These are phyloP conservation scores for Extremus antarcticus DNA, from an alignment of 495 filamentous ascomycete species.

Conservation along the genomic window DNA sequence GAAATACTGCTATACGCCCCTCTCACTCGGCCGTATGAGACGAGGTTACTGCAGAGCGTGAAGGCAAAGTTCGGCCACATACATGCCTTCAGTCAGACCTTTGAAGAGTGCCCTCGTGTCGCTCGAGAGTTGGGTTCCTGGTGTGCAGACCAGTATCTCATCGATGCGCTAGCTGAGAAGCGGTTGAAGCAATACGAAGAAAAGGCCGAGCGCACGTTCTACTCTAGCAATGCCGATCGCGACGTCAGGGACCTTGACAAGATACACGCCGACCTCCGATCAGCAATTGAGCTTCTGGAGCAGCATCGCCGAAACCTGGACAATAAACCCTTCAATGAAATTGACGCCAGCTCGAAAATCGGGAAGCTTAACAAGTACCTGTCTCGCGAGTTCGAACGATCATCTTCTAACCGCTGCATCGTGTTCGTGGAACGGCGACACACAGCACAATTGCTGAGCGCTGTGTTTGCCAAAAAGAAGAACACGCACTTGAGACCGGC, in stretches of 20 bases:
- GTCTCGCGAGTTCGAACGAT: slow-evolving; percentile 42
- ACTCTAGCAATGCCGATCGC: slow-evolving; percentile 17
- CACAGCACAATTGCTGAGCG: slow-evolving; percentile 60
- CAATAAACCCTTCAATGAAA: slow-evolving; percentile 16
- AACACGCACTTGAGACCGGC: slow-evolving; percentile 53
- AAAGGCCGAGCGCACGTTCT: slow-evolving; percentile 39
- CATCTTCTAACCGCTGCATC: slow-evolving; percentile 61
- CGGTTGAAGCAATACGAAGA: slow-evolving; percentile 53
- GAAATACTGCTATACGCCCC: slow-evolving; percentile 45
- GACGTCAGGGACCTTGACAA: slow-evolving; percentile 36
- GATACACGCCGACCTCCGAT: slow-evolving; percentile 44
- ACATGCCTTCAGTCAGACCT: slow-evolving; percentile 48
- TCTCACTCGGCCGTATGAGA: slow-evolving; percentile 44
- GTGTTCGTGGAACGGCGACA: slow-evolving; percentile 74
- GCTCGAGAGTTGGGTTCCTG: slow-evolving; percentile 67
- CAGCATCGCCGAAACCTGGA: background rate
- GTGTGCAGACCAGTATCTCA: slow-evolving; percentile 79
- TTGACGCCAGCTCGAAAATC: slow-evolving; percentile 63
- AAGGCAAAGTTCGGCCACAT: slow-evolving; percentile 42
- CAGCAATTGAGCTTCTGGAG: slow-evolving; percentile 37
- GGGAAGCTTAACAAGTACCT: slow-evolving; percentile 49
- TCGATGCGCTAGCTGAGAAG: slow-evolving; percentile 50
- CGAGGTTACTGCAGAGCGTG: slow-evolving; percentile 50
- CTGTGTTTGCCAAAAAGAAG: slow-evolving; percentile 47
- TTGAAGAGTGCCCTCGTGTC: slow-evolving; percentile 46